These are phyloP conservation scores for Mucor racemosus DNA, from an alignment of 371 early-diverging fungal genomes.

Conservation along the genomic window DNA sequence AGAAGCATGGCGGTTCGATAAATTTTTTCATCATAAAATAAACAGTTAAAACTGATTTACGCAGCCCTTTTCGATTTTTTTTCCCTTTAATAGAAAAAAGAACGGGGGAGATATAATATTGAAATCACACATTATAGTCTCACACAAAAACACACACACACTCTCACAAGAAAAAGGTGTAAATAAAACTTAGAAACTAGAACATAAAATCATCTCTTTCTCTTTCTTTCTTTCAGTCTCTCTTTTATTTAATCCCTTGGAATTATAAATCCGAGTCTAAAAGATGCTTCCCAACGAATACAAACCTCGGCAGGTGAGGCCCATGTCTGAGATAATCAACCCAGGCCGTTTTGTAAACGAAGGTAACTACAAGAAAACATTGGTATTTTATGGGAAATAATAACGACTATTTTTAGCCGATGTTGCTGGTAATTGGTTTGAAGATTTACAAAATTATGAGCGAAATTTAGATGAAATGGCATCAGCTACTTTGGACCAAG, in stretches of 20 bases:
- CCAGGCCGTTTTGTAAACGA: constrained; percentile 25
- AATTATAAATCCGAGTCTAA: background rate
- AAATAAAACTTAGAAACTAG: no score
- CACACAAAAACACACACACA: background rate
- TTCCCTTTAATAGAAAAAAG: background rate
- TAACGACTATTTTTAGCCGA: constrained; percentile 2
- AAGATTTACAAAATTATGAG: constrained; percentile 90
- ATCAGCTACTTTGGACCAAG: constrained; percentile 81
- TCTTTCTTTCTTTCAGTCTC: background rate
- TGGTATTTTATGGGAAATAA: no score
- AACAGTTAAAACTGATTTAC: background rate
- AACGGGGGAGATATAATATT: background rate
- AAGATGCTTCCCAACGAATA: constrained; percentile 29
- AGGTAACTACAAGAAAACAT: constrained; percentile 11
- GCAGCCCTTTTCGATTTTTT: background rate
- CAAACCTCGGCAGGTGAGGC: constrained; percentile 28
- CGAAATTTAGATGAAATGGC: constrained; percentile 94
- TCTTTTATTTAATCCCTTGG: background rate
- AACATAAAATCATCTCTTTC: background rate
- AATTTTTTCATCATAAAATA: background rate
- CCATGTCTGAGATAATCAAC: constrained; percentile 35
- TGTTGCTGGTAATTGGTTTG: constrained; percentile 75
- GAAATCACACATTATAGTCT: no score
- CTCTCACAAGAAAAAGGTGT: background rate
- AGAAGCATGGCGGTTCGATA: background rate